Base-by-base conservation (phyloP, 176 grass and related monocot genomes). In the Phragmites australis region DNA sequence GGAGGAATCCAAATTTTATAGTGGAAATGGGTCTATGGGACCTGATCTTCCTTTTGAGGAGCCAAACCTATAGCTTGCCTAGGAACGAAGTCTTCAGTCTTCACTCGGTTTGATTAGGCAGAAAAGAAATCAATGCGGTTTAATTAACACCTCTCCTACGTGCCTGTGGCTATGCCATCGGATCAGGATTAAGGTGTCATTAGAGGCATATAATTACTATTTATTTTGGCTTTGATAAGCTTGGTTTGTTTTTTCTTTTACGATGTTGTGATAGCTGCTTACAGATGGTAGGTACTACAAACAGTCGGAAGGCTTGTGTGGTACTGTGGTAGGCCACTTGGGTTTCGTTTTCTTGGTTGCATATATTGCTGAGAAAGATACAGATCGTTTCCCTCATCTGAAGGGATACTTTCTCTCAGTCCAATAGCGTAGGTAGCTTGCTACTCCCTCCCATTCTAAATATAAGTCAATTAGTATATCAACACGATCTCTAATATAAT, bases 1-100 rank as follows among this genome's bases (percentile, higher is more conserved):
- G 46, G 21, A 32, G 23, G 44, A 80, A 51, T 44, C 61, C 87
- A 22, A 30, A 70, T 70, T 89, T 71, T 85, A 81, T 89, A 85
- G 51, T 65, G 70, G n/a, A 8, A 14, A 5, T 22, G 4, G 16
- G 12, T 6, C 47, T 37, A 37, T 37, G 34, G 34, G 34, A 37
- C 2, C 34, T 37, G 34, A 37, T 37, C 34, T 37, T 37, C 34
- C 34, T 37, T 37, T 37, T 2, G 34, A 37, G 5, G 14, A 6
- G 49, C 5, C 19, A 64, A 21, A 5, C 45, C 75, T 32, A 12
- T 78, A 55, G 2, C 87, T 89, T 85, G 77, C 37, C 82, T 76
- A 47, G 63, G 55, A 85, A 89, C 77, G 55, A 70, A 89, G 45
- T 77, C 46, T 57, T 75, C 53, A 43, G 44, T 65, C 74, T 73